Base-by-base conservation (phyloP, 1,284 basidiomycete species). In the Xerocomus amazonicus region DNA sequence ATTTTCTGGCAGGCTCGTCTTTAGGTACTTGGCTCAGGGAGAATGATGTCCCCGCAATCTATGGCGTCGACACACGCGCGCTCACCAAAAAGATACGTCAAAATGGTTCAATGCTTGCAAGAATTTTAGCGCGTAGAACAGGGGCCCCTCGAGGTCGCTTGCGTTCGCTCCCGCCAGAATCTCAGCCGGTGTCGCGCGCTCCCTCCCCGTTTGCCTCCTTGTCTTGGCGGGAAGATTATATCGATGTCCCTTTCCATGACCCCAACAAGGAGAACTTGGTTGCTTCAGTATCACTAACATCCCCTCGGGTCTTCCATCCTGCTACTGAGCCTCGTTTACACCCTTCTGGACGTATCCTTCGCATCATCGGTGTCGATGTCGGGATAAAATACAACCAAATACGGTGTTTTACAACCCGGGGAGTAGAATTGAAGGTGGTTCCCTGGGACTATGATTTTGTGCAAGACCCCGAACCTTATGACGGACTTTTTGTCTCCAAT, bases 341-440 rank as follows among this genome's bases (percentile, higher is more conserved):
- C 70, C 91, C 92, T 2, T 85, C 84, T 3, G 81, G 83, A 43
- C 84, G 94, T 44, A 76, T 84, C 1, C 68, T 99, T 34, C 88
- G 97, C 55, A 81, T 99, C 43, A 66, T 99, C 19, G 92, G 92
- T 5, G 75, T 99, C 50, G 97, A 99, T 69, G 95, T 99, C 48
- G 97, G 97, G 38, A 98, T 99, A 91, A 99, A 99, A 74, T 96
- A 89, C 75, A 99, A 99, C 73, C 97, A 99, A 72, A 96, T 99
- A 60, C 84, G 97, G 41, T 99, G 96, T 77, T 97, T 99, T 74
- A 87, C 84, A 45, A 79, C 85, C 47, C 90, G 97, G 42, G 96
- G 97, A 47, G 83, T 98, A 45, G 93, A 99, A 70, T 78, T 99
- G 67, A 97, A 97, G 73, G 93, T 97, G 47, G 92, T 99, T 4